phyloP scores from a whole-genome alignment of 225 moss, liverwort and hornwort species.

The Climacium dendroides region DNA sequence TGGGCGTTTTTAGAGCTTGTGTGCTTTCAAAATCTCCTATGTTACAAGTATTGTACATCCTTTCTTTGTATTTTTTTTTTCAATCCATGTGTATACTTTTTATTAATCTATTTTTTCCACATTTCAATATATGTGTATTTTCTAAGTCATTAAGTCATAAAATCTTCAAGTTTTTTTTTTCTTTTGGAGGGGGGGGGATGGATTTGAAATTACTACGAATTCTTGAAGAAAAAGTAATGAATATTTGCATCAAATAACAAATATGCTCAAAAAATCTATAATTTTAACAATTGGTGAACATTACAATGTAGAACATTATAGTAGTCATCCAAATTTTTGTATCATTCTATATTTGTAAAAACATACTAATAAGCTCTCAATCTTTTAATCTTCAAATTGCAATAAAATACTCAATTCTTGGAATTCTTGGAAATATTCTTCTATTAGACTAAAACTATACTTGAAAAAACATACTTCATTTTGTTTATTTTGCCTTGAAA shows the following conservation, averaged over 20 bases:
- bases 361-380: neutral
- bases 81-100: neutral
- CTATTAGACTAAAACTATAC: fast-evolving
- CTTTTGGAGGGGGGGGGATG: no score
- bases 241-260: neutral
- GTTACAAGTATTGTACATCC: neutral
- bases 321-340: neutral
- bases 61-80: neutral
- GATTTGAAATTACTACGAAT: neutral
- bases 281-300: neutral
- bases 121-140: neutral
- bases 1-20: no score
- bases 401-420: neutral
- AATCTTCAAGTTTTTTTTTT: no score
- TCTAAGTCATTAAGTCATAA: neutral
- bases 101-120: neutral
- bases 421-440: neutral
- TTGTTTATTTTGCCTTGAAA: neutral
- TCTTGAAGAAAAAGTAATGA: neutral
- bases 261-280: neutral
- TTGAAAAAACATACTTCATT: neutral
- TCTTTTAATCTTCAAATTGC: neutral
- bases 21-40: no score
- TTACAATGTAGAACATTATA: neutral
- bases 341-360: neutral